Conservation (phyloP, 2,329 filamentous ascomycete species). For the Tolypocladium sp. region DNA sequence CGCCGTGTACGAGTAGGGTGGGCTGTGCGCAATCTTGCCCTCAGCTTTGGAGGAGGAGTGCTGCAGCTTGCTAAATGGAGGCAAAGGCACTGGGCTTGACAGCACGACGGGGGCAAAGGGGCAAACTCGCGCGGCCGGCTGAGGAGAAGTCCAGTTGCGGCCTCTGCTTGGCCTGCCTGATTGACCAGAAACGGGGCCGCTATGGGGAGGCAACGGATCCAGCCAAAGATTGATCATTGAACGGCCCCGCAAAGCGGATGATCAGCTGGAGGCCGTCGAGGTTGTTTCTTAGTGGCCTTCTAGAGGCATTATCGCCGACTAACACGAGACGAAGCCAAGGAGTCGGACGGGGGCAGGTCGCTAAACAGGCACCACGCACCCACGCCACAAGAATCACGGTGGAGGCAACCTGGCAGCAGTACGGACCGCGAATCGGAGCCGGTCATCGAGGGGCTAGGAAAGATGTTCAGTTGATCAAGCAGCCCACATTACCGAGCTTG, state of each 20-base stretch:
- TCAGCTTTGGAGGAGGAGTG: background rate
- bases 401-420: background rate
- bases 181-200: background rate
- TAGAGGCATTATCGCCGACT: background rate
- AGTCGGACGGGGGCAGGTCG: background rate
- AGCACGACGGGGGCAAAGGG: background rate
- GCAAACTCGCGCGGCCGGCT: background rate
- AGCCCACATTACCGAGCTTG: background rate
- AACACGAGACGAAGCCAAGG: background rate
- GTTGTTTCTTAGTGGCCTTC: background rate
- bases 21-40: background rate
- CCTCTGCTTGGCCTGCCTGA: background rate
- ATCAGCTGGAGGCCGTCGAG: background rate
- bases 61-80: background rate
- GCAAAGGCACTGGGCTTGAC: background rate
- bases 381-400: background rate
- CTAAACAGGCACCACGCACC: background rate
- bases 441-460: background rate
- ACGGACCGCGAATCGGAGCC: background rate
- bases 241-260: background rate
- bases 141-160: background rate
- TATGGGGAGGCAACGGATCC: background rate
- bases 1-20: background rate
- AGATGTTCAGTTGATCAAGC: background rate
- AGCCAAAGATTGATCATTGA: background rate